Evolutionary conservation across 106 monocot genomes (phyloP).

Genomic region (Dioscorea zingiberensis): DNA sequence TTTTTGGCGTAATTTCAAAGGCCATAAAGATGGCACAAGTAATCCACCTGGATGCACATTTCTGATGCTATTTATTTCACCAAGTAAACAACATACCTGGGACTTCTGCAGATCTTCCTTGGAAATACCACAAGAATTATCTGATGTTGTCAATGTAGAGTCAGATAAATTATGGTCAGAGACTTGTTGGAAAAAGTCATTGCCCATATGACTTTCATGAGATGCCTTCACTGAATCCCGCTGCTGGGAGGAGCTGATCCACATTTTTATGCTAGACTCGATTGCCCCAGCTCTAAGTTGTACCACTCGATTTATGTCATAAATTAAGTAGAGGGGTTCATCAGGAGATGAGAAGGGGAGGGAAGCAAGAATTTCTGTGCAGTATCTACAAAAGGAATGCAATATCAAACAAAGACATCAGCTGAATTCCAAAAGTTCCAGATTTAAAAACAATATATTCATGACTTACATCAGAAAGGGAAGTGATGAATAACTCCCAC

Average conservation of each 20-base stretch:
- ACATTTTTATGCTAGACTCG: constrained; percentile 88
- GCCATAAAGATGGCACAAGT: not conserved
- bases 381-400: constrained; percentile 53
- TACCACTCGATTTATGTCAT: constrained; percentile 90
- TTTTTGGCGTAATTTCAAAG: not conserved
- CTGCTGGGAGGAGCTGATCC: constrained; percentile 63
- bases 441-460: constrained; percentile 6
- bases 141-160: constrained; percentile 3
- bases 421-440: not conserved
- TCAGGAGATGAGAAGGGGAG: constrained; percentile 83
- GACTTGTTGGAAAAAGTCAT: constrained; percentile 6
- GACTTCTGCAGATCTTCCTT: constrained; percentile 46
- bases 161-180: constrained; percentile 6
- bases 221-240: constrained; percentile 13
- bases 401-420: not conserved
- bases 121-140: constrained; percentile 24
- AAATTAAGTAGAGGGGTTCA: constrained; percentile 94
- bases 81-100: constrained; percentile 40
- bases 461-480: constrained; percentile 83
- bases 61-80: too few relatives aligned
- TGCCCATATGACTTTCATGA: constrained; percentile 12
- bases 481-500: constrained; percentile 47
- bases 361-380: constrained; percentile 86
- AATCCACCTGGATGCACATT: not conserved
- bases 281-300: constrained; percentile 82